phyloP scores from a whole-genome alignment of 805 yeast genomes.

The Blastobotrys americana region DNA sequence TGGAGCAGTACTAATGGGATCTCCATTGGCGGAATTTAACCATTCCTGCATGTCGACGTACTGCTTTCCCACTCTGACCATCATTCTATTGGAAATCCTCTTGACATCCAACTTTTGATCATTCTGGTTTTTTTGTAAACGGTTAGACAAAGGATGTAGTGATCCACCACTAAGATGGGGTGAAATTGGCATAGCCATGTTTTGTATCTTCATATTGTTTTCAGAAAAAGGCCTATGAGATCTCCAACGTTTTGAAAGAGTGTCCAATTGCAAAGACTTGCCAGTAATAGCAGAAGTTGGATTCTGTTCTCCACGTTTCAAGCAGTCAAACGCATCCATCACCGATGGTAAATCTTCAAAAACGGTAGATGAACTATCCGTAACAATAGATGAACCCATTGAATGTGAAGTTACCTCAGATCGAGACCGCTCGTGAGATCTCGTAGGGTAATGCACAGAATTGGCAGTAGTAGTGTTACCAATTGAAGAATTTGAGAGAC shows the following conservation, averaged over 20 bases:
- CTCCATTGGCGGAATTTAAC: conserved; percentile 10
- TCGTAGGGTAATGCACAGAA: no score
- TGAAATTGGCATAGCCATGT: no score
- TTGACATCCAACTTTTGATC: conserved; percentile 19
- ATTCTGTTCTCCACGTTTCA: no score
- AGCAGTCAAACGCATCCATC: conserved; percentile 21
- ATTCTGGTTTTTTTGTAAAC: no score
- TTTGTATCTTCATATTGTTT: conserved; percentile 8
- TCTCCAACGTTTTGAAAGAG: not conserved
- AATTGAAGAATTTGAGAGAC: no score
- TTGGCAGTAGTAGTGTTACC: no score
- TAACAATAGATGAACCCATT: conserved; percentile 6
- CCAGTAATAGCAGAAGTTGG: no score
- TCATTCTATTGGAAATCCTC: conserved; percentile 23
- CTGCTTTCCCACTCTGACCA: conserved; percentile 18
- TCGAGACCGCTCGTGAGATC: not conserved
- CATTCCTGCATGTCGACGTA: conserved; percentile 27
- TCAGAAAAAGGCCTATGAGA: conserved; percentile 1
- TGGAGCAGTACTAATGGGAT: not conserved
- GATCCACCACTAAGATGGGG: conserved; percentile 9
- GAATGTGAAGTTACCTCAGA: conserved; percentile 4
- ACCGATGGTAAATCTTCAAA: conserved; percentile 22
- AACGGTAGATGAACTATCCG: conserved; percentile 12
- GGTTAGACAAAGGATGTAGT: no score
- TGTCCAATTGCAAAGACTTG: no score